Evolutionary conservation across 768 basidiomycete species (phyloP).

Genomic region (Suillus hirtellus): DNA sequence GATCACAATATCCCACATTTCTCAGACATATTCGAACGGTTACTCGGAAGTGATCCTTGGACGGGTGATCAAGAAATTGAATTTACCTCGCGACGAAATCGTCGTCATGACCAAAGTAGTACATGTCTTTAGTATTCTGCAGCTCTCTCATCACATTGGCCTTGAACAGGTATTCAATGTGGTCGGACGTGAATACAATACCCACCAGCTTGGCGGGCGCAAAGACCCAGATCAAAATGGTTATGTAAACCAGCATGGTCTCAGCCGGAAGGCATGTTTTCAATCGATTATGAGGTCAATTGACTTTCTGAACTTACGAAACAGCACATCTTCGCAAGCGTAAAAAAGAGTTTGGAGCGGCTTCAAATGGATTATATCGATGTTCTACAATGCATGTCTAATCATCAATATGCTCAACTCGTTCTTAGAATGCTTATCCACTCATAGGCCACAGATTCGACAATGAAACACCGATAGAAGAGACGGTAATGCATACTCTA

Average conservation of each 20-base stretch:
- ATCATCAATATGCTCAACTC: not conserved
- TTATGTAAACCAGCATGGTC: conserved; percentile 49
- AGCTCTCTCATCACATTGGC: not conserved
- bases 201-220: conserved; percentile 14
- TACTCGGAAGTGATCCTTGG: conserved; percentile 67
- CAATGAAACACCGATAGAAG: conserved; percentile 49
- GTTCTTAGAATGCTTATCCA: not conserved
- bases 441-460: conserved; percentile 48
- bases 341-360: conserved; percentile 42
- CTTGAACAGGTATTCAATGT: conserved; percentile 43
- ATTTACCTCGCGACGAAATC: conserved; percentile 71
- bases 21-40: conserved; percentile 65
- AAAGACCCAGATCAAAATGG: conserved; percentile 39
- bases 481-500: conserved; percentile 29
- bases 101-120: conserved; percentile 76
- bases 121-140: not conserved
- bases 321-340: conserved; percentile 59
- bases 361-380: conserved; percentile 58
- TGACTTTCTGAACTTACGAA: conserved; percentile 13
- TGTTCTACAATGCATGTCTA: conserved; percentile 47
- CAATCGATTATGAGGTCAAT: conserved; percentile 3
- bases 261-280: conserved; percentile 40
- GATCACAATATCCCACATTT: not conserved
- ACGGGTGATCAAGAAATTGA: conserved; percentile 65
- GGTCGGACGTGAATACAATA: conserved; percentile 22